These are phyloP conservation scores for Barbarea vulgaris DNA, from an alignment of 345 rosid genomes.

Conservation along the genomic window DNA sequence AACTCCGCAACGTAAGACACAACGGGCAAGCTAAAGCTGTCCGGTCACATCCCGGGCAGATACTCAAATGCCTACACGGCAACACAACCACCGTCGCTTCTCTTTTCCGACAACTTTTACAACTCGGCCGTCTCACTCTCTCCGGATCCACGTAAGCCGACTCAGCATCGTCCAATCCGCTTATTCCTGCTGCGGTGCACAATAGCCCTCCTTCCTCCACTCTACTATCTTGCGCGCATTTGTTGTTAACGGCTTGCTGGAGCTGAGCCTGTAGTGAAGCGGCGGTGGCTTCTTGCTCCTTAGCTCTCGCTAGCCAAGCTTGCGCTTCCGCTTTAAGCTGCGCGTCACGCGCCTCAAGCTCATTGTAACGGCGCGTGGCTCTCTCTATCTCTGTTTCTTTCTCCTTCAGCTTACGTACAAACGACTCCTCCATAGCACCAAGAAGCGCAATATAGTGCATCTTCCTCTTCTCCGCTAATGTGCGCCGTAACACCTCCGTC, in stretches of 20 bases:
- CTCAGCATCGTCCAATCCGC: constrained; percentile 64
- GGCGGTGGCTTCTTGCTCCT: constrained; percentile 63
- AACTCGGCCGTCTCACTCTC: background rate
- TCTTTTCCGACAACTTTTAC: constrained; percentile 28
- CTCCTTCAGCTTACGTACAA: constrained; percentile 57
- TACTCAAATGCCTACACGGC: constrained; percentile 83
- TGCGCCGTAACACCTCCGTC: constrained; percentile 77
- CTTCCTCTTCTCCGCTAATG: constrained; percentile 66
- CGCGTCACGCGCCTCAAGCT: constrained; percentile 67
- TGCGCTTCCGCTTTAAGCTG: constrained; percentile 65
- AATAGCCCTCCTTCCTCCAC: constrained; percentile 19
- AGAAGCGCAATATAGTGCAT: constrained; percentile 65
- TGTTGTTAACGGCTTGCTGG: constrained; percentile 53
- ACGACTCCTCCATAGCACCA: constrained; percentile 60
- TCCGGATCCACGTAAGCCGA: constrained; percentile 44
- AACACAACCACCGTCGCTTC: constrained; percentile 71
- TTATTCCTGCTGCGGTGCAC: background rate
- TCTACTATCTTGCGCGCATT: constrained; percentile 48
- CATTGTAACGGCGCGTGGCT: constrained; percentile 62
- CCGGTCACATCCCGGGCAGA: constrained; percentile 71
- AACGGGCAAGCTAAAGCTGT: constrained; percentile 68
- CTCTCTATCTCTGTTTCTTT: constrained; percentile 72
- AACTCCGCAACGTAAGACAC: constrained; percentile 58
- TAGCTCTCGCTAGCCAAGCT: constrained; percentile 75
- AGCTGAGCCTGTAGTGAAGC: constrained; percentile 74